Conservation (phyloP, 1,139 yeast species). For the Saccharomycopsis crataegensis region DNA sequence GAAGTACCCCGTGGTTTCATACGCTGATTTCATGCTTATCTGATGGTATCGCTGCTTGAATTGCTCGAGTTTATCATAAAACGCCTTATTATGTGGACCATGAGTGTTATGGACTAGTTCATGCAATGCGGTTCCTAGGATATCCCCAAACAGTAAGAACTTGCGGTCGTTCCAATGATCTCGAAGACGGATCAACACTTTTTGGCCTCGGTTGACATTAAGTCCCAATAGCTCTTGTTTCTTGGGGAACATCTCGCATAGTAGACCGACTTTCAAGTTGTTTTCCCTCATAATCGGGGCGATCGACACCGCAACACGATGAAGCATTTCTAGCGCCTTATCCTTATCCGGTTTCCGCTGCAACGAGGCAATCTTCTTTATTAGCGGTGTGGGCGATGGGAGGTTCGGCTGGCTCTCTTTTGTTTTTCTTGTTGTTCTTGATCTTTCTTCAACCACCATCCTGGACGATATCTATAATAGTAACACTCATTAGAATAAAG, state of each 20-base stretch:
- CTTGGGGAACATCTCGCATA: slow-evolving; percentile 85
- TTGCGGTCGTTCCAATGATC: slow-evolving; percentile 44
- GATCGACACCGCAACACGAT: slow-evolving; percentile 52
- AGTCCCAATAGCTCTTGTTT: slow-evolving; percentile 61
- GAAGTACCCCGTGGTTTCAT: slow-evolving; percentile 20
- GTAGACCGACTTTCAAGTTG: slow-evolving; percentile 54
- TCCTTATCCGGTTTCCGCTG: slow-evolving; percentile 41
- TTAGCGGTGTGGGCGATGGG: slow-evolving; percentile 38
- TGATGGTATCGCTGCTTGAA: slow-evolving; percentile 52
- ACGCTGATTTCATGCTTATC: slow-evolving; percentile 40
- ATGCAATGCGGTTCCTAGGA: slow-evolving; percentile 80
- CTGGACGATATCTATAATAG: neutral
- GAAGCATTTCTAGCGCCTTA: slow-evolving; percentile 46
- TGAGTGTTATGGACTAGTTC: slow-evolving; percentile 74
- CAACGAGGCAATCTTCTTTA: slow-evolving; percentile 48
- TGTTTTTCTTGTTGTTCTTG: neutral
- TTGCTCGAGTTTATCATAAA: slow-evolving; percentile 59
- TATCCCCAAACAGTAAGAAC: slow-evolving; percentile 60
- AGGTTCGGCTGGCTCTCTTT: neutral
- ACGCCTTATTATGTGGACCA: slow-evolving; percentile 75
- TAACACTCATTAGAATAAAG: no score
- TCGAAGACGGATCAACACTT: slow-evolving; percentile 67
- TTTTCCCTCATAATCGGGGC: slow-evolving; percentile 72
- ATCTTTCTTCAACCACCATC: slow-evolving; percentile 11
- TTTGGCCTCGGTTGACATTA: slow-evolving; percentile 79